Evolutionary conservation across 1,284 basidiomycete genomes (phyloP).

Genomic region (Trichosporon faecale): DNA sequence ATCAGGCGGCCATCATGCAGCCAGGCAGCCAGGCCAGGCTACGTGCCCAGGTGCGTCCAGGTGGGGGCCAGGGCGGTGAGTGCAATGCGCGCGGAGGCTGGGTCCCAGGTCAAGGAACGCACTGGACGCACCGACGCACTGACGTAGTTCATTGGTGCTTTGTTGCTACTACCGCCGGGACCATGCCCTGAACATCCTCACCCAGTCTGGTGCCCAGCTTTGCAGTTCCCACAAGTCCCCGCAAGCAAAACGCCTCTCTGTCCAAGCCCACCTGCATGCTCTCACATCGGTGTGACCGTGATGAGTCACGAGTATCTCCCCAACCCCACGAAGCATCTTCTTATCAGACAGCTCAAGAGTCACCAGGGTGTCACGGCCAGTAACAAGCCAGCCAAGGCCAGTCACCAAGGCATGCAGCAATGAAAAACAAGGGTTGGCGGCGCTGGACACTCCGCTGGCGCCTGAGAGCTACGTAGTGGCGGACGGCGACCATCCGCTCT

Average conservation of each 20-base stretch:
- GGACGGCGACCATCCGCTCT: neutral
- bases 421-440: neutral
- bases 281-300: neutral
- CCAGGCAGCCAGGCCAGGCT: neutral
- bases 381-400: neutral
- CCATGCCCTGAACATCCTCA: neutral
- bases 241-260: neutral
- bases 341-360: neutral
- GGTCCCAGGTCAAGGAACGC: neutral
- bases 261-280: neutral
- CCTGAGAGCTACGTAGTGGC: neutral
- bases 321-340: neutral
- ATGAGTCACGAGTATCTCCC: neutral
- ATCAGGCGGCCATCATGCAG: neutral
- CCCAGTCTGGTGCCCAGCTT: neutral
- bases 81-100: neutral
- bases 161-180: slow-evolving; percentile 7
- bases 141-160: slow-evolving; percentile 3
- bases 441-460: neutral
- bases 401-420: neutral
- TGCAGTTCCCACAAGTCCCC: neutral
- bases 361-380: neutral
- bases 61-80: neutral
- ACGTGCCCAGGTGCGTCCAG: neutral
- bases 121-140: slow-evolving; percentile 6